Evolutionary conservation across 371 early-diverging fungal species (phyloP), one percentile per base, ranked within the genome.

Genomic region (Phascolomyces articulosus): DNA sequence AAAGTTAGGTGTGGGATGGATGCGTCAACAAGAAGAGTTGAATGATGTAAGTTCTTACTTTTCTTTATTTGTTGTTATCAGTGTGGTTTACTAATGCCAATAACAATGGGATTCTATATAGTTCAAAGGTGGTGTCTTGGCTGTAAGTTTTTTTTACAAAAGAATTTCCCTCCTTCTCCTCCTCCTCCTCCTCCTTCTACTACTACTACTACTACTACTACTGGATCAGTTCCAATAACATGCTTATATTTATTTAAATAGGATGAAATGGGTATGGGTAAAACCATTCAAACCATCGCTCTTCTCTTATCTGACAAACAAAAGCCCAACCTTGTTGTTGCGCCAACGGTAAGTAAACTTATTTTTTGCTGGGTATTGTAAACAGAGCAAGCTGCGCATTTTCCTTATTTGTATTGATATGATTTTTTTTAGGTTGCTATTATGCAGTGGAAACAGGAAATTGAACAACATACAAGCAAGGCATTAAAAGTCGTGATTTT

Each of bases 201-300:
- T 2, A n/a, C 16, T 8, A 44, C n/a, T n/a, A n/a, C 4, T 13
- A 18, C 16, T 3, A 23, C n/a, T n/a, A n/a, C n/a, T n/a, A n/a
- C n/a, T n/a, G n/a, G n/a, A n/a, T n/a, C n/a, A n/a, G n/a, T n/a
- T n/a, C 38, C 38, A 38, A 38, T 38, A 38, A 38, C 38, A 13
- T 38, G 6, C 6, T 38, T 13, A 13, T 9, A 38, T 38, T 38
- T 38, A 21, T n/a, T n/a, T 10, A 2, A 13, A 11, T 60, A 68
- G 72, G 96, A 96, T 81, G 96, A 96, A 67, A 98, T 98, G 97
- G 97, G 99, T 6, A 95, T 99, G 96, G 99, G 99, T 56, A 99
- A 99, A 77, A 99, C 99, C 0, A 92, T 99, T 55, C 98, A 98
- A 73, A 93, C 94, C 28, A 96, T 99, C 41, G 84, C 96, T 0